Base-by-base conservation (phyloP, 495 filamentous ascomycete species). In the Emericellopsis terricola region DNA sequence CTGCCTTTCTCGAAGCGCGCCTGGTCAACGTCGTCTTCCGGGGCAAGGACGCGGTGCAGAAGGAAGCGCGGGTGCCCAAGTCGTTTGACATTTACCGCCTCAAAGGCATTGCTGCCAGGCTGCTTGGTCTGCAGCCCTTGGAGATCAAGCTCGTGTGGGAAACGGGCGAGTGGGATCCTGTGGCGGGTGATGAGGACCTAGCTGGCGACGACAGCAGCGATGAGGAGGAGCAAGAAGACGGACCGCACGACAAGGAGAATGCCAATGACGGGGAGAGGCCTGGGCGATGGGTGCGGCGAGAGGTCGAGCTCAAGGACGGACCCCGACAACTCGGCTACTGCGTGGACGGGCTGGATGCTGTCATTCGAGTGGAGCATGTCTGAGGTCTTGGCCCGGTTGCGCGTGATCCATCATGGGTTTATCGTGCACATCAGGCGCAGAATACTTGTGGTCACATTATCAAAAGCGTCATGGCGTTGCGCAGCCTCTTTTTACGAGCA, bases 131-230 rank as follows among this genome's bases (percentile, higher is more conserved):
- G 18, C 46, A 53, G 29, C 77, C 82, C 8, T 60, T 80, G 43
- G 51, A 56, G 24, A 52, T 86, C 31, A 60, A 64, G 38, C 44
- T 97, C 36, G 54, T 84, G 9, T 81, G 73, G 73, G 78, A 89
- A 55, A 87, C 82, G 13, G 75, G 81, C 34, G 78, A 91, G 49
- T 76, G 73, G 69, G 82, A 91, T 56, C 80, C 81, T 1, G 69
- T 80, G 20, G 68, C 59, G 13, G 68, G 66, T 32, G 71, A 69
- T 43, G 71, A 73, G 39, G 71, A 68, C 14, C 66, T 62, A 32
- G 71, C 61, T 23, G 71, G 63, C 42, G 62, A 68, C 41, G 55
- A 47, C 15, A 70, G 66, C 36, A 62, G 58, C 41, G 71, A 74
- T 19, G 71, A 72, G 35, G 67, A 67, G 23, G 49, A 51, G 4